Conservation (phyloP, 345 rosid species). For the Ceriops zippeliana region DNA sequence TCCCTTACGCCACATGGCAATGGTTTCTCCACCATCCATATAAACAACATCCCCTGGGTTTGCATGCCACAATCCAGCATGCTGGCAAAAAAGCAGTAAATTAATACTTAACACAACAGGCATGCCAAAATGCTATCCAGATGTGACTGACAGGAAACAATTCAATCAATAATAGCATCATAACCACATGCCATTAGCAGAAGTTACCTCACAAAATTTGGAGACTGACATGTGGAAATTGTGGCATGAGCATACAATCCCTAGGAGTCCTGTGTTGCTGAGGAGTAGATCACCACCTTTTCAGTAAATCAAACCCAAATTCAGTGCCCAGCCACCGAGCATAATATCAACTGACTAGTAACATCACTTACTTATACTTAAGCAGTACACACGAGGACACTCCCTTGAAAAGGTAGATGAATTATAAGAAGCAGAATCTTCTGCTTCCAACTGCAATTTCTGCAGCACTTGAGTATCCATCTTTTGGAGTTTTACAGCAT, state of each 20-base stretch:
- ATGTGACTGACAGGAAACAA: background rate
- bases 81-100: conserved; percentile 32
- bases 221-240: conserved; percentile 46
- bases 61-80: conserved; percentile 37
- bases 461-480: conserved; percentile 9
- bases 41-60: conserved; percentile 52
- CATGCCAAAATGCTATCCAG: conserved; percentile 1
- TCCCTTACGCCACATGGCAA: conserved; percentile 43
- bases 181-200: background rate
- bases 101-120: background rate
- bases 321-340: conserved; percentile 2
- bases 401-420: conserved; percentile 18
- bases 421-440: conserved; percentile 19
- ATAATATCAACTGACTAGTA: background rate
- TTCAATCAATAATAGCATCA: background rate
- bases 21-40: conserved; percentile 49
- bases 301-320: conserved; percentile 16
- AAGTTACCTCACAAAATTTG: conserved; percentile 50
- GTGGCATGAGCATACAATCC: conserved; percentile 51
- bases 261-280: conserved; percentile 44
- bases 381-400: conserved; percentile 42
- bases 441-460: conserved; percentile 20
- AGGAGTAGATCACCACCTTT: conserved; percentile 53
- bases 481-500: conserved; percentile 18
- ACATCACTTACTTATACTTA: conserved; percentile 39